These are phyloP conservation scores for Arthrobotrys entomopaga DNA, from an alignment of 2,329 filamentous ascomycete species.

Conservation along the genomic window DNA sequence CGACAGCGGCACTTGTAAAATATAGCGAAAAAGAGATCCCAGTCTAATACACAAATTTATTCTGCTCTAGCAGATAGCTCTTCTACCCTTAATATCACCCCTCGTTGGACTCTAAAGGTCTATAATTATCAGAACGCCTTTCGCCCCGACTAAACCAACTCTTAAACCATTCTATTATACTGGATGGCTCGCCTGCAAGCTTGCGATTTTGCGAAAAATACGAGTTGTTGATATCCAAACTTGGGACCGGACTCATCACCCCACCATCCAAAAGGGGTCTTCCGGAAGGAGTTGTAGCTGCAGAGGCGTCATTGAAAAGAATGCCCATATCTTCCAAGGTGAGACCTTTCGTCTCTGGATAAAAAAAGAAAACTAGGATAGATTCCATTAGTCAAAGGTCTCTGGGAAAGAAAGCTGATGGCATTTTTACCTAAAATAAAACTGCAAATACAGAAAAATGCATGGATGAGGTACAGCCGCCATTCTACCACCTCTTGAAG, in stretches of 20 bases:
- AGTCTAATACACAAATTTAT: background rate
- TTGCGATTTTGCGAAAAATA: conserved; percentile 57
- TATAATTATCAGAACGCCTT: conserved; percentile 62
- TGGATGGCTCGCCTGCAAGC: conserved; percentile 61
- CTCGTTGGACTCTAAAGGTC: conserved; percentile 59
- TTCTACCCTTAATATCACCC: conserved; percentile 53
- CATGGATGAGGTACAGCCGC: conserved; percentile 93
- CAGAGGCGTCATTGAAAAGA: conserved; percentile 79
- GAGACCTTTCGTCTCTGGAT: conserved; percentile 95
- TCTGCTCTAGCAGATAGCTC: background rate
- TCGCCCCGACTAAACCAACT: conserved; percentile 71
- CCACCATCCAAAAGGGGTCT: conserved; percentile 63
- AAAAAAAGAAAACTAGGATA: conserved; percentile 87
- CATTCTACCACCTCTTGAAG: conserved; percentile 91
- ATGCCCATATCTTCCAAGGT: conserved; percentile 96
- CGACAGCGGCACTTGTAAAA: too few relatives aligned
- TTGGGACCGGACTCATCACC: conserved; percentile 77
- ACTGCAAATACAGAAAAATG: conserved; percentile 94
- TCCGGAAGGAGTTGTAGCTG: conserved; percentile 60
- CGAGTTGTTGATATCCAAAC: conserved; percentile 75
- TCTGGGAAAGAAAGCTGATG: background rate
- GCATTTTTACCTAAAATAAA: conserved; percentile 87
- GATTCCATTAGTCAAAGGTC: conserved; percentile 28
- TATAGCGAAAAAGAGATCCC: background rate
- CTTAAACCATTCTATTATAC: conserved; percentile 76